Percentiles rank a stretch among this genome's conserved stretches.
Conservation (phyloP, 306 rosid genomes). For the Sophora flavescens region DNA sequence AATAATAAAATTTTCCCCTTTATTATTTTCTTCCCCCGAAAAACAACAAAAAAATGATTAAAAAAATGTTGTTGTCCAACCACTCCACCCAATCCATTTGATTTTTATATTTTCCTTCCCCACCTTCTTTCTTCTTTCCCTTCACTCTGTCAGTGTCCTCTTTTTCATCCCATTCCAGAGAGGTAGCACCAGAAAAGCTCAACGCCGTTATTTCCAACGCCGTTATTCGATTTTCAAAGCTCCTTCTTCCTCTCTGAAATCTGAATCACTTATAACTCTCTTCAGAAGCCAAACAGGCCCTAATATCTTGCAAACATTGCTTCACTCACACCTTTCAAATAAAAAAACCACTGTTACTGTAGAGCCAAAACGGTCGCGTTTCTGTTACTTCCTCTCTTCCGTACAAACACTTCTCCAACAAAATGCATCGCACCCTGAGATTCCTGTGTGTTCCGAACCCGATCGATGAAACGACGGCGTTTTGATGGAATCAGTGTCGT, state of each 20-base stretch:
- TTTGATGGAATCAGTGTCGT: conserved; percentile 72
- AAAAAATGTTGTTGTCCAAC: conserved; percentile 51
- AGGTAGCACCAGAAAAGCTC: not conserved
- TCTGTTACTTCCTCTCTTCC: not conserved
- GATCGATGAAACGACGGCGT: conserved; percentile 61
- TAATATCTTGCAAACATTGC: conserved; percentile 21
- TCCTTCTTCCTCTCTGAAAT: conserved; percentile 39
- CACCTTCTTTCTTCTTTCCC: conserved; percentile 31
- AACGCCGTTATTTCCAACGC: not conserved
- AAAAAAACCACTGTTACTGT: conserved; percentile 28
- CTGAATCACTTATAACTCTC: conserved; percentile 32
- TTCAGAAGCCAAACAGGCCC: conserved; percentile 33
- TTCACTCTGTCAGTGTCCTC: conserved; percentile 56
- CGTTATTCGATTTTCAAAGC: conserved; percentile 34
- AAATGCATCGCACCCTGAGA: conserved; percentile 62
- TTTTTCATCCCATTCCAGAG: conserved; percentile 23
- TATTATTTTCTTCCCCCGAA: not conserved
- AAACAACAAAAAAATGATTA: not conserved
- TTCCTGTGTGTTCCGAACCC: conserved; percentile 54
- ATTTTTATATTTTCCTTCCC: conserved; percentile 22
- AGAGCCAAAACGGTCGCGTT: conserved; percentile 11
- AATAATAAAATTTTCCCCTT: not conserved
- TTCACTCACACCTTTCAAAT: conserved; percentile 45
- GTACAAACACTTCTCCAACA: not conserved
- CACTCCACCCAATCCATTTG: conserved; percentile 64